Conservation (phyloP, 305 asterid genomes). For the Nicotiana rustica region DNA sequence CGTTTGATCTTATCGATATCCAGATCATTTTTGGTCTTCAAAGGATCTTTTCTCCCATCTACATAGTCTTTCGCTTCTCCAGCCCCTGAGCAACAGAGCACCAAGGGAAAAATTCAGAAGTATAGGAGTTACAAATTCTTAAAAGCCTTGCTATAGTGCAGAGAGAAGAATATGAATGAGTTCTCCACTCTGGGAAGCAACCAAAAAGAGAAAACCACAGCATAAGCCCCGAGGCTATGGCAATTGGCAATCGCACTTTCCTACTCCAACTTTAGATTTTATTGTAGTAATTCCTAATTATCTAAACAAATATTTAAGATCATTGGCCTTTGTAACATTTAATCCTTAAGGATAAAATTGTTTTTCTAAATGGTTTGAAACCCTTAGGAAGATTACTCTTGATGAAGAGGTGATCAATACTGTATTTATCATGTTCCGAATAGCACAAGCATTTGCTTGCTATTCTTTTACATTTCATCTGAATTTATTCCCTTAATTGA, state of each 20-base stretch:
- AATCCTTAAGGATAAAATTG: not conserved
- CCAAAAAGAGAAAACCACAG: not conserved
- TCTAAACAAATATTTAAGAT: not conserved
- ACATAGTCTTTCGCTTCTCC: slow-evolving; percentile 52
- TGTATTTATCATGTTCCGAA: too few relatives aligned
- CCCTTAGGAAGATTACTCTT: too few relatives aligned
- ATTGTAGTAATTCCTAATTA: too few relatives aligned
- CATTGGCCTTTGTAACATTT: not conserved
- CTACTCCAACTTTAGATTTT: not conserved
- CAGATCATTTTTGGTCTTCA: slow-evolving; percentile 46
- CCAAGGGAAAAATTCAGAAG: slow-evolving; percentile 25
- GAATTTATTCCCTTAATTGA: too few relatives aligned
- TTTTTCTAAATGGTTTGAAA: not conserved
- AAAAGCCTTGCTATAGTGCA: not conserved
- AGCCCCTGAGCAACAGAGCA: slow-evolving; percentile 30
- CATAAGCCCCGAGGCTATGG: not conserved
- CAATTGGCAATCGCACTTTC: slow-evolving; percentile 8
- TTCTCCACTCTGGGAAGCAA: not conserved
- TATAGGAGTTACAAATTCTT: slow-evolving; percentile 3
- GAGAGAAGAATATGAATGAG: slow-evolving; percentile 16
- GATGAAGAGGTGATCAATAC: too few relatives aligned
- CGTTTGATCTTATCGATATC: slow-evolving; percentile 60
- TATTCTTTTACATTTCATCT: too few relatives aligned
- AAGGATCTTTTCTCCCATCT: slow-evolving; percentile 49
- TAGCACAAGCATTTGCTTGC: too few relatives aligned